Base-by-base conservation (phyloP, 805 yeast species). In the Candida pini region DNA sequence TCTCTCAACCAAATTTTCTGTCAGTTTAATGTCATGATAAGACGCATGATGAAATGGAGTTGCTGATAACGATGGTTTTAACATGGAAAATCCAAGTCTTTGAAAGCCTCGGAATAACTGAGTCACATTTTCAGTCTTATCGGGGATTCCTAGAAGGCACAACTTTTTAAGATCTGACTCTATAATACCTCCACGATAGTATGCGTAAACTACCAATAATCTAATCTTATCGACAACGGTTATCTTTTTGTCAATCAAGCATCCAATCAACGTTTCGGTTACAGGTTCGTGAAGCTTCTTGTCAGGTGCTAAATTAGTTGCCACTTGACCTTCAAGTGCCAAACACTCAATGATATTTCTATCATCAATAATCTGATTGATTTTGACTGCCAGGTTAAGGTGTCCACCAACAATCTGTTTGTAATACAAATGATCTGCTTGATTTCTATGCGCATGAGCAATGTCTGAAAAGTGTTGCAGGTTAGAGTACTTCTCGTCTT, bases 311-410 rank as follows among this genome's bases (percentile, higher is more conserved):
- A 78, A 66, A 36, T 77, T 78, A 3, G 87, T 84, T 4, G 82
- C 75, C 43, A 88, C 69, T 14, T 79, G 73, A 60, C 89, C 96
- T 59, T 92, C 97, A 39, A 88, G 69, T 43, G 85, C 92, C 1
- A 95, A 86, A 14, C 84, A 66, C 40, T 76, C 86, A 9, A 49
- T 38, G 9, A 53, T 16, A 19, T 39, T 36, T 31, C 49, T 54
- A 3, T 48, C 43, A 15, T 7, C 81, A 77, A 44, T 87, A 60
- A 42, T 73, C 69, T 41, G 77, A 66, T 32, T 78, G 73, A 53
- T 77, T 49, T 76, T 78, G 43, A 80, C 84, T 28, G 78, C 47
- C 27, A 56, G 34, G 24, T 48, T 42, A 30, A 48, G 49, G 36
- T 54, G 60, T 10, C 61, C 61, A 3, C 53, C 49, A 7, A 54